Evolutionary conservation across 257 asterid genomes (phyloP), one percentile per base, ranked within the genome.

Genomic region (Anisodus tanguticus): DNA sequence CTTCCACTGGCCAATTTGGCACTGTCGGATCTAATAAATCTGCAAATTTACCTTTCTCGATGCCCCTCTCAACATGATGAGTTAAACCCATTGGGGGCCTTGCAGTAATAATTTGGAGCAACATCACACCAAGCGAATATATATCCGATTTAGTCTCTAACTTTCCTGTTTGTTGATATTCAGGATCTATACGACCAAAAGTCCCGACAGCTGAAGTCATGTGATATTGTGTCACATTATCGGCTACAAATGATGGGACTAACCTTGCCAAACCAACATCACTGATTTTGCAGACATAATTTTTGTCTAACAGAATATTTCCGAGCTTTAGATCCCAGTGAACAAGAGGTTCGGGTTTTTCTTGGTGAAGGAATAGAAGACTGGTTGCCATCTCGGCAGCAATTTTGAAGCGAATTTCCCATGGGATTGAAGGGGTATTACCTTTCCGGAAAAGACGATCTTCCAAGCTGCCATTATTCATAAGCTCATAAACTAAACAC

Each of bases 151-250:
- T 94, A 1, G 93, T 91, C 89, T 95, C 97, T 49, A 93, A 43
- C 84, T 90, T 88, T 3, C 98, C 98, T 0, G 97, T 93, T 26
- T 93, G 98, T 68, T 94, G 97, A 87, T 93, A 93, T 87, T 94
- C 97, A 0, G 97, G 98, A 85, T 93, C 97, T 4, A 94, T 94
- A 82, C 92, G 93, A 72, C 95, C 93, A 80, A 94, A 94, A 8
- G 98, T 93, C 57, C 97, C 98, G 0, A 97, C 98, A 15, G 97
- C 95, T 13, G 94, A 90, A 16, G 98, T 94, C 98, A 94, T 93
- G 88, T 86, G 97, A 64, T 90, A 94, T 31, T 92, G 95, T 57
- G 97, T 92, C 60, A 92, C 93, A 9, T 74, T 87, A 74, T 93
- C 92, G 5, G 98, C 95, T 13, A 93, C 87, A 4, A 91, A 84